Percentiles rank a stretch among this genome's conserved stretches.
These are phyloP conservation scores for Westerdykella ornata DNA, from an alignment of 2,329 filamentous ascomycete species.

Conservation along the genomic window DNA sequence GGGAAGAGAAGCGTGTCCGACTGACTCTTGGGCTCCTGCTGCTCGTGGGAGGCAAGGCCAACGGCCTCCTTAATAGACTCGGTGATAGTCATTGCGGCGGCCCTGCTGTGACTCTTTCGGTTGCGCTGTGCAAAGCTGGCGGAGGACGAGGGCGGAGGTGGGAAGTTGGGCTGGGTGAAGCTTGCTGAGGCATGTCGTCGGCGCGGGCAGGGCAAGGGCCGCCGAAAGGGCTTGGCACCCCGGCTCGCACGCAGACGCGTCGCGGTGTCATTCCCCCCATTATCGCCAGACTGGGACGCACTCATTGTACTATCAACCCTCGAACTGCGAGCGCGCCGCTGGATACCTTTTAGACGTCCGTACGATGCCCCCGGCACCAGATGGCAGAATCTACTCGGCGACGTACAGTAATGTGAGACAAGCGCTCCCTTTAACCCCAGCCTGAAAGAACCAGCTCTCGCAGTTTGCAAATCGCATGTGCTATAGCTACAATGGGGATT, in stretches of 20 bases:
- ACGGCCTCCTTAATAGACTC: slow-evolving; percentile 46
- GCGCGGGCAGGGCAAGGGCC: neutral
- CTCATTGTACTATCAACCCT: neutral
- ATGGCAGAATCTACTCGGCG: slow-evolving; percentile 54
- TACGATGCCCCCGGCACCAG: slow-evolving; percentile 34
- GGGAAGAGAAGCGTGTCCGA: slow-evolving; percentile 14
- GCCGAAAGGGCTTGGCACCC: slow-evolving; percentile 13
- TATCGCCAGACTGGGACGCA: neutral
- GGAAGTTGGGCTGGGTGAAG: slow-evolving; percentile 12
- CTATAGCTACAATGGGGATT: no score
- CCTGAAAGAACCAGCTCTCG: neutral
- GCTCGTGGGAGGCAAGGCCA: slow-evolving; percentile 37
- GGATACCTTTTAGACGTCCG: slow-evolving; percentile 2
- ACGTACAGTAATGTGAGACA: slow-evolving; percentile 55
- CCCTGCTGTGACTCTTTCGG: slow-evolving; percentile 13
- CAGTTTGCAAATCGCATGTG: neutral
- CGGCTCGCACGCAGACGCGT: slow-evolving; percentile 14
- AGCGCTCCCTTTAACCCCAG: neutral
- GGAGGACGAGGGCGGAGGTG: slow-evolving; percentile 6
- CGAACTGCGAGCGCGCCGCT: slow-evolving; percentile 2
- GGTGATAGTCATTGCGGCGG: slow-evolving; percentile 37
- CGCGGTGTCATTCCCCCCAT: neutral
- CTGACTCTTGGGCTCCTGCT: slow-evolving; percentile 21
- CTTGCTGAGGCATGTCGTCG: slow-evolving; percentile 5
- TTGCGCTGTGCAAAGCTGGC: slow-evolving; percentile 13